Evolutionary conservation across 306 rosid species (phyloP), one percentile per base, ranked within the genome.

Genomic region (Datisca glomerata): DNA sequence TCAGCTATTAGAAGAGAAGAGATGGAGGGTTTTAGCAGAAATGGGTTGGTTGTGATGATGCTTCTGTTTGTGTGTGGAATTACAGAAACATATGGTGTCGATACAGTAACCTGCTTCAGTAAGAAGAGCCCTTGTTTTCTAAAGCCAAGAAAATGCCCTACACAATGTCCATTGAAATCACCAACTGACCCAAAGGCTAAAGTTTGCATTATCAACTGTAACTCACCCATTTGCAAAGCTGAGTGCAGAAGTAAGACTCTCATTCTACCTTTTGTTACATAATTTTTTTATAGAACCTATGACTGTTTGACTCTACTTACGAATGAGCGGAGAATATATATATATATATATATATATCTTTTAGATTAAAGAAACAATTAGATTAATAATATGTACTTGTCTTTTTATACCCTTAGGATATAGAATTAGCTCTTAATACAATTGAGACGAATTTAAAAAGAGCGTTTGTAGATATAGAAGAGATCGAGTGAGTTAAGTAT

Each of bases 211-310:
- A 21, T 81, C 56, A 78, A 81, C 60, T 86, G 96, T 27, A 12
- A 56, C 16, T 72, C 80, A 19, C 96, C 94, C 27, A 34, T 60
- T 8, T 86, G 96, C 78, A 42, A 66, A 68, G 60, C 94, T 40
- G 66, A 71, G 3, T 86, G 96, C 75, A 73, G 60, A 64, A 15
- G 93, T 80, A 77, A 71, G 76, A 46, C 51, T 40, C 15, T 25
- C 44, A 12, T 42, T 8, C 21, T 9, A 21, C 10, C n/a, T n/a
- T n/a, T n/a, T n/a, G n/a, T n/a, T n/a, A n/a, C n/a, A n/a, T n/a
- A n/a, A n/a, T n/a, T n/a, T n/a, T n/a, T n/a, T n/a, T n/a, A n/a
- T n/a, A n/a, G n/a, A n/a, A n/a, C n/a, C n/a, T n/a, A n/a, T n/a
- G n/a, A n/a, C 29, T 8, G 3, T 55, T 18, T 27, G 6, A 29